Conservation (phyloP, 306 rosid genomes). For the Quercus alba region DNA sequence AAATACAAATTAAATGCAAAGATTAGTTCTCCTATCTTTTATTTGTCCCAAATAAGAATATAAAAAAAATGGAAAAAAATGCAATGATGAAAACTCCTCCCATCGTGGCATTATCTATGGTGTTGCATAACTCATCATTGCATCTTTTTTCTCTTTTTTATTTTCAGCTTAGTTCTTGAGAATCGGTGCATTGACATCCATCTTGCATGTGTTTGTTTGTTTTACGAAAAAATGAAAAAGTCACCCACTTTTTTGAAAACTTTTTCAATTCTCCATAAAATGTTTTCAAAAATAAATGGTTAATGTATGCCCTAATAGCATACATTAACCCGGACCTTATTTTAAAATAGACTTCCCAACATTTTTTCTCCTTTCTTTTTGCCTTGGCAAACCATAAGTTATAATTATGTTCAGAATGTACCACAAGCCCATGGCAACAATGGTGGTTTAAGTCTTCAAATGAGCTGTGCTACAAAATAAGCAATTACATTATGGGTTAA, state of each 20-base stretch:
- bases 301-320: too few species aligned
- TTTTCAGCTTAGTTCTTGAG: not conserved
- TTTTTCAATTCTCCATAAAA: too few species aligned
- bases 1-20: too few species aligned
- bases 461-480: slow-evolving; percentile 14
- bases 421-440: not conserved
- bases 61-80: too few species aligned
- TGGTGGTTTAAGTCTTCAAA: not conserved
- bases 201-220: not conserved
- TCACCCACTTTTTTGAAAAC: too few species aligned
- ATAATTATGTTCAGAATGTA: not conserved
- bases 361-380: not conserved
- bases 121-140: too few species aligned
- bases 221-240: not conserved
- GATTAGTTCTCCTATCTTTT: too few species aligned
- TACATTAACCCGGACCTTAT: not conserved
- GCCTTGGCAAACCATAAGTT: not conserved
- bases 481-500: slow-evolving; percentile 27
- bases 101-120: too few species aligned
- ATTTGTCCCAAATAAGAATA: too few species aligned
- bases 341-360: not conserved
- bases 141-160: not conserved
- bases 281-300: too few species aligned
- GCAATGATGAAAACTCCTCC: too few species aligned
- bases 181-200: not conserved